Percentiles rank a stretch among this genome's conserved stretches.
phyloP scores from a whole-genome alignment of 163 green algal genomes.

The Dunaliella salina region DNA sequence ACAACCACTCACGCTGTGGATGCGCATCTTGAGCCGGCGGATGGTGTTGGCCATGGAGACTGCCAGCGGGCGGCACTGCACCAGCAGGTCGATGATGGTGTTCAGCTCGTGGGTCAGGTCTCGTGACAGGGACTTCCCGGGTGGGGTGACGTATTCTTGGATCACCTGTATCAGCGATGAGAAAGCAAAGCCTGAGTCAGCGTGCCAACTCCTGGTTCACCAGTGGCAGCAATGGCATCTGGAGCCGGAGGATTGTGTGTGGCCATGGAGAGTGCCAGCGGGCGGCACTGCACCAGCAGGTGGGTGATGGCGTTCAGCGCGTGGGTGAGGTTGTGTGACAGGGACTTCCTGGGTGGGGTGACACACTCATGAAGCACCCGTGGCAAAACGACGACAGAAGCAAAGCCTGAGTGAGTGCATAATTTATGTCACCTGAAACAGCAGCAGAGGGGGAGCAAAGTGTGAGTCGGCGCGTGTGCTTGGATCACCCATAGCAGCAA shows the following conservation, averaged over 20 bases:
- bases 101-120: slow-evolving; percentile 80
- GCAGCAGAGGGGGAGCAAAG: no score
- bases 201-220: no score
- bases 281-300: slow-evolving; percentile 84
- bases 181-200: no score
- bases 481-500: no score
- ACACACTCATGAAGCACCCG: slow-evolving; percentile 70
- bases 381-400: no score
- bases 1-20: slow-evolving; percentile 24
- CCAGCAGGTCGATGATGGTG: slow-evolving; percentile 76
- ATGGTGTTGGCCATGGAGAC: slow-evolving; percentile 94
- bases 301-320: slow-evolving; percentile 74
- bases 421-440: no score
- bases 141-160: slow-evolving; percentile 68
- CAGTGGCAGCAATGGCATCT: no score
- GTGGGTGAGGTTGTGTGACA: slow-evolving; percentile 74
- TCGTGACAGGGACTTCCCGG: slow-evolving; percentile 65
- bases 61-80: slow-evolving; percentile 78
- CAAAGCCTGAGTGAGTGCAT: no score
- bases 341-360: slow-evolving; percentile 61
- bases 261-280: slow-evolving; percentile 84
- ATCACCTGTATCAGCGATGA: slow-evolving; percentile 59
- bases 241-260: slow-evolving; percentile 93
- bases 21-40: slow-evolving; percentile 80
- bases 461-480: no score